phyloP scores from a whole-genome alignment of 768 basidiomycete species.

The Agaricus blazei region DNA sequence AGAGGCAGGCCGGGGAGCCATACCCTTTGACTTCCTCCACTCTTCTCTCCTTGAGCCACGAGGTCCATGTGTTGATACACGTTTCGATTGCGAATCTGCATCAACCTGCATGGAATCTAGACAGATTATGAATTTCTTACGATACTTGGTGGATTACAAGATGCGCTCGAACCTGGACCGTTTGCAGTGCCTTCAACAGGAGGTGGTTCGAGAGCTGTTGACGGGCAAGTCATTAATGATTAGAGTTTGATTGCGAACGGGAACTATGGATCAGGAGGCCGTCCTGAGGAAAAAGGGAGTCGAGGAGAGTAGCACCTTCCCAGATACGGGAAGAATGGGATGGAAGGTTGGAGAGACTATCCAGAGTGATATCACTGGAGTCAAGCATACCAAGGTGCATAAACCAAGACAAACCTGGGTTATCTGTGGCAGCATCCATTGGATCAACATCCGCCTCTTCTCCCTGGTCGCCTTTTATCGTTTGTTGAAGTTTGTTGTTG shows the following conservation, averaged over 20 bases:
- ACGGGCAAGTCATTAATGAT: conserved; percentile 35
- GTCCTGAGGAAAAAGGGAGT: conserved; percentile 1
- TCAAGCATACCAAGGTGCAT: conserved; percentile 54
- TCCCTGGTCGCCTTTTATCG: conserved; percentile 36
- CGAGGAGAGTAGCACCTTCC: conserved; percentile 7
- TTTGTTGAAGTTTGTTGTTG: conserved; percentile 54
- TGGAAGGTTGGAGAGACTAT: conserved; percentile 18
- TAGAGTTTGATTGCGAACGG: conserved; percentile 23
- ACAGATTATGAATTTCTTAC: neutral
- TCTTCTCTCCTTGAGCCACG: conserved; percentile 72
- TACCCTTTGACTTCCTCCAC: conserved; percentile 80
- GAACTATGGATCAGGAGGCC: conserved; percentile 16
- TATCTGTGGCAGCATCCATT: conserved; percentile 30
- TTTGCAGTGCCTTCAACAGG: conserved; percentile 16
- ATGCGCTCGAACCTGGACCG: conserved; percentile 26
- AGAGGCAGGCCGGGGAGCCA: conserved; percentile 44
- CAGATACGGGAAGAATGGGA: conserved; percentile 3
- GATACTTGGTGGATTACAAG: neutral
- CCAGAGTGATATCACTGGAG: conserved; percentile 51
- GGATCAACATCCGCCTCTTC: conserved; percentile 30
- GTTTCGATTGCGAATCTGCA: conserved; percentile 21
- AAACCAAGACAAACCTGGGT: conserved; percentile 68
- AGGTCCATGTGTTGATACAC: conserved; percentile 79
- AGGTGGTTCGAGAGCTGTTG: conserved; percentile 25
- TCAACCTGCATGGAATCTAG: conserved; percentile 57